These are phyloP conservation scores for Nannochloropsis granulata DNA, from an alignment of 108 stramenopile species.

Conservation along the genomic window DNA sequence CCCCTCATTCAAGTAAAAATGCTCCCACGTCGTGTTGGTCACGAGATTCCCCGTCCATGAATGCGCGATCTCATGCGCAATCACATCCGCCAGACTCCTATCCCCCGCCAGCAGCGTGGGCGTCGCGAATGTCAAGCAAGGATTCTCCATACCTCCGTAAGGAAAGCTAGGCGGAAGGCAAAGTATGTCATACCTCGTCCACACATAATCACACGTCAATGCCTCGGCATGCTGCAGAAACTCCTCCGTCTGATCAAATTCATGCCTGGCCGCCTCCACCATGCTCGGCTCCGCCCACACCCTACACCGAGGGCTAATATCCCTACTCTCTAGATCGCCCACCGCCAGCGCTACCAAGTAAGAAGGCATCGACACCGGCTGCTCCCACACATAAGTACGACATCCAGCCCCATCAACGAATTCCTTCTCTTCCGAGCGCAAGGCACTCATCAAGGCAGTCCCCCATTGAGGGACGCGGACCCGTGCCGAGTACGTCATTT, in stretches of 20 bases:
- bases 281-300: conserved; percentile 85
- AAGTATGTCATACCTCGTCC: conserved; percentile 85
- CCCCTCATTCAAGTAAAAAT: conserved; percentile 93
- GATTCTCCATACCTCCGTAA: conserved; percentile 82
- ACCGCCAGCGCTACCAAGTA: conserved; percentile 88
- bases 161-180: conserved; percentile 91
- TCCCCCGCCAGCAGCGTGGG: conserved; percentile 84
- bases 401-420: neutral
- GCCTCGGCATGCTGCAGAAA: conserved; percentile 73
- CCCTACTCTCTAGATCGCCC: conserved; percentile 55
- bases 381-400: conserved; percentile 47
- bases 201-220: conserved; percentile 54
- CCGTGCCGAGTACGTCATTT: conserved; percentile 63
- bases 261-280: conserved; percentile 71
- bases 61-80: conserved; percentile 67
- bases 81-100: conserved; percentile 77
- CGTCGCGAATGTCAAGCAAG: conserved; percentile 91
- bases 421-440: conserved; percentile 23
- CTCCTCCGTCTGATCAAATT: conserved; percentile 78
- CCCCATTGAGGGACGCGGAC: conserved; percentile 75
- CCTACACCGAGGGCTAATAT: conserved; percentile 57
- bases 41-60: conserved; percentile 92
- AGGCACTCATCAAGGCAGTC: conserved; percentile 81
- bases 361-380: conserved; percentile 75
- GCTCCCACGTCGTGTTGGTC: conserved; percentile 75